Evolutionary conservation across 208 protist genomes (phyloP).

Genomic region (Leishmania martiniquensis): DNA sequence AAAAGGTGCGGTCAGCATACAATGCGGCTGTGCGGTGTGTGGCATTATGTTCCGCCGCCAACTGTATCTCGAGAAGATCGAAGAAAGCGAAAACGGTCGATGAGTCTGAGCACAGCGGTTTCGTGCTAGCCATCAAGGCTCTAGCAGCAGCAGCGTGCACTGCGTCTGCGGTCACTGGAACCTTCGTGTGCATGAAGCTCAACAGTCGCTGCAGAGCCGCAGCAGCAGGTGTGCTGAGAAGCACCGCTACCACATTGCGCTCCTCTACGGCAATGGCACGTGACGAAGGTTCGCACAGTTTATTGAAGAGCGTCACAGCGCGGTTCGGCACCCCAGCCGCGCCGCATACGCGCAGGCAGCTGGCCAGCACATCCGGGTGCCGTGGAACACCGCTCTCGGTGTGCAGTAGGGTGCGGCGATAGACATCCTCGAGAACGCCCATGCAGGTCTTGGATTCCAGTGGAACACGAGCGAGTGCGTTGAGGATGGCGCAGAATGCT

Average conservation of each 20-base stretch:
- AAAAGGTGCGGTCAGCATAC: conserved; percentile 43
- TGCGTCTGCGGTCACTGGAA: conserved; percentile 34
- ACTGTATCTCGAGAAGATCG: conserved; percentile 36
- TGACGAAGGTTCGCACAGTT: conserved; percentile 39
- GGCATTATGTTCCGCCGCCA: conserved; percentile 21
- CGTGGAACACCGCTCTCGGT: conserved; percentile 27
- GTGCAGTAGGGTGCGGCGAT: conserved; percentile 26
- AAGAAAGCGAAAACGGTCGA: conserved; percentile 21
- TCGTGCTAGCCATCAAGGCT: conserved; percentile 21
- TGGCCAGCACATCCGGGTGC: conserved; percentile 37
- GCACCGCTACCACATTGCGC: conserved; percentile 37
- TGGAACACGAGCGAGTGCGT: conserved; percentile 36
- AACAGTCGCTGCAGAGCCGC: conserved; percentile 41
- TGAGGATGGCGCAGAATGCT: conserved; percentile 36
- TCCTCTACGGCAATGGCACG: conserved; percentile 33
- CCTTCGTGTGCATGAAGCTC: conserved; percentile 40
- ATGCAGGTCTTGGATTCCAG: conserved; percentile 29
- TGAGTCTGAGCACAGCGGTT: neutral
- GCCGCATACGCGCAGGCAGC: conserved; percentile 30
- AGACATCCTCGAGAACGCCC: conserved; percentile 23
- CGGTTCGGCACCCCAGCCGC: conserved; percentile 3
- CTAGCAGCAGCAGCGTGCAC: conserved; percentile 50
- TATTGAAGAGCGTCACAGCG: conserved; percentile 62
- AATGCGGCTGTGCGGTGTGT: conserved; percentile 13
- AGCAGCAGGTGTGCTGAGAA: conserved; percentile 30